Conservation (phyloP, 2,329 filamentous ascomycete species). For the Gyromitra esculenta region DNA sequence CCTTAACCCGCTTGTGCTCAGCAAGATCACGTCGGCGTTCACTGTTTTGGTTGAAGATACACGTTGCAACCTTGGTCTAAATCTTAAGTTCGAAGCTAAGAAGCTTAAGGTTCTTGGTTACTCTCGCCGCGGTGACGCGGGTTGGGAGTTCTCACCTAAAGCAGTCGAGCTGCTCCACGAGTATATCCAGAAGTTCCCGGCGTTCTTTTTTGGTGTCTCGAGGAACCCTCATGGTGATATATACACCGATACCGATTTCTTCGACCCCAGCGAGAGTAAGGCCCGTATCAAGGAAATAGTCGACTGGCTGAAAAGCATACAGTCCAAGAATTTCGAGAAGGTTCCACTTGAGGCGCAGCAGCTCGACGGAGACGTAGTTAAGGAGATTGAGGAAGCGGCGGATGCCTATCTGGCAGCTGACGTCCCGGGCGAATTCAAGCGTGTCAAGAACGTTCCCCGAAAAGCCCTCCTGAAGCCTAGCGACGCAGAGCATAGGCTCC, state of each 20-base stretch:
- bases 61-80: conserved; percentile 89
- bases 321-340: conserved; percentile 90
- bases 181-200: conserved; percentile 94
- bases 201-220: conserved; percentile 91
- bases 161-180: conserved; percentile 81
- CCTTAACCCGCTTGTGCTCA: conserved; percentile 85
- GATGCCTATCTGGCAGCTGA: conserved; percentile 63
- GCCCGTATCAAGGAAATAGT: conserved; percentile 91
- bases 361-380: conserved; percentile 89
- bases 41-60: conserved; percentile 82
- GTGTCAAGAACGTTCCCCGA: conserved; percentile 76
- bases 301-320: conserved; percentile 88
- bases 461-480: conserved; percentile 89
- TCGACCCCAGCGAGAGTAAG: conserved; percentile 76
- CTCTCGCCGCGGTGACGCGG: conserved; percentile 82
- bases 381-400: conserved; percentile 78
- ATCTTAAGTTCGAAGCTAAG: conserved; percentile 95
- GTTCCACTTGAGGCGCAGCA: conserved; percentile 98
- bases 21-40: conserved; percentile 96
- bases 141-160: conserved; percentile 94
- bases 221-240: conserved; percentile 85
- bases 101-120: conserved; percentile 97
- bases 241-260: conserved; percentile 85
- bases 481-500: conserved; percentile 92
- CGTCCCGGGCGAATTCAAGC: conserved; percentile 20